A percentile compares a stretch with the other conserved stretches of the same genome.
phyloP scores from a whole-genome alignment of 768 basidiomycete genomes.

The Lactifluus pinguis region DNA sequence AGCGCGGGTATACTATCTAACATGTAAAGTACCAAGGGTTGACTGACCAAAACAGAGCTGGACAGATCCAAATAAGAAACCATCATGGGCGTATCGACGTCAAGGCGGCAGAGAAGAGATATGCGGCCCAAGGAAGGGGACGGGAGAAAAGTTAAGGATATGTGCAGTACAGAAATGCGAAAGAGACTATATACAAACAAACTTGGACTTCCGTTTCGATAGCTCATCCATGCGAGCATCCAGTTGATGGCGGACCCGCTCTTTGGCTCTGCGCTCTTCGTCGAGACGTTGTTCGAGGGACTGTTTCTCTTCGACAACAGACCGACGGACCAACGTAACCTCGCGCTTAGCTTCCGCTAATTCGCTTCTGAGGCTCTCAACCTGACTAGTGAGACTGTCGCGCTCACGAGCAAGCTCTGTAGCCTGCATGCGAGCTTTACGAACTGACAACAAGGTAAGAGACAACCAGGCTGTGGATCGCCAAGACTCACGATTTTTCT shows the following conservation, averaged over 20 bases:
- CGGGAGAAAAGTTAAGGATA: background rate
- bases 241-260: conserved; percentile 78
- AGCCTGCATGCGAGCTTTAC: conserved; percentile 90
- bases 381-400: conserved; percentile 57
- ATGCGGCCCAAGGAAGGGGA: background rate
- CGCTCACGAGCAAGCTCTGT: conserved; percentile 84
- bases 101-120: conserved; percentile 1
- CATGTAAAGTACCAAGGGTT: conserved; percentile 12
- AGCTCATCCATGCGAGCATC: conserved; percentile 85
- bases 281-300: conserved; percentile 74
- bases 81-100: background rate
- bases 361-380: conserved; percentile 61
- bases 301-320: conserved; percentile 84
- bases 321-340: conserved; percentile 64
- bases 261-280: conserved; percentile 83
- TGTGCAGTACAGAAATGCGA: conserved; percentile 10
- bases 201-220: conserved; percentile 81
- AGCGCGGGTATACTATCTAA: conserved; percentile 15
- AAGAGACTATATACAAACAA: conserved; percentile 64
- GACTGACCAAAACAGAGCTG: background rate
- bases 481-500: conserved; percentile 73
- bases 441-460: conserved; percentile 40
- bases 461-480: background rate
- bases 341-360: conserved; percentile 73
- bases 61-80: background rate